Evolutionary conservation across 108 stramenopile species (phyloP).

Genomic region (Nannochloropsis oceanica): DNA sequence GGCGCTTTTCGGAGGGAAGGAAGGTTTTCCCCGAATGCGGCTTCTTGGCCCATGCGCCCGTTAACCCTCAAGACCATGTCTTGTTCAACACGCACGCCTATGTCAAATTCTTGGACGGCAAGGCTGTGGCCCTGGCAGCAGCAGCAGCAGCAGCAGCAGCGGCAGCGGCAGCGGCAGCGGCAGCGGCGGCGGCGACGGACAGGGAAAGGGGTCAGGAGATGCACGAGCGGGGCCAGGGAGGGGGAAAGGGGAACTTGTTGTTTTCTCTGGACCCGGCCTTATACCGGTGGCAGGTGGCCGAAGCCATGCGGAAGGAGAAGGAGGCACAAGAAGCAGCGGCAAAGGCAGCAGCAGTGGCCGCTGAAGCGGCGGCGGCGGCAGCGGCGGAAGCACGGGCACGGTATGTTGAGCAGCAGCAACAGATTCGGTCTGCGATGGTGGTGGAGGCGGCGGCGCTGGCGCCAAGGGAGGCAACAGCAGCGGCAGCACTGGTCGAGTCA

Average conservation of each 20-base stretch:
- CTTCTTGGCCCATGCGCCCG: neutral
- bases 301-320: neutral
- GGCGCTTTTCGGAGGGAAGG: neutral
- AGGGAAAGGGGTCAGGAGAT: neutral
- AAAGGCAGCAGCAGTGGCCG: neutral
- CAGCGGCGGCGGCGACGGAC: neutral
- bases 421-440: neutral
- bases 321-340: neutral
- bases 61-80: neutral
- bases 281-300: neutral
- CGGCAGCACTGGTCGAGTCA: neutral
- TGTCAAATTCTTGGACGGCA: neutral
- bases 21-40: neutral
- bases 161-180: neutral
- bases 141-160: too few species aligned
- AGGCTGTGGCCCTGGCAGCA: neutral
- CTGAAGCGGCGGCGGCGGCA: neutral
- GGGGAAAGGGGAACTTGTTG: neutral
- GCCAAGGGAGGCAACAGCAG: neutral
- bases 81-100: neutral
- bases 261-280: neutral
- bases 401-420: neutral
- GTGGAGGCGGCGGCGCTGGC: neutral
- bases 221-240: neutral
- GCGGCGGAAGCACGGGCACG: neutral